phyloP scores from a whole-genome alignment of 2,329 filamentous ascomycete genomes.

The Penicillium sp. region DNA sequence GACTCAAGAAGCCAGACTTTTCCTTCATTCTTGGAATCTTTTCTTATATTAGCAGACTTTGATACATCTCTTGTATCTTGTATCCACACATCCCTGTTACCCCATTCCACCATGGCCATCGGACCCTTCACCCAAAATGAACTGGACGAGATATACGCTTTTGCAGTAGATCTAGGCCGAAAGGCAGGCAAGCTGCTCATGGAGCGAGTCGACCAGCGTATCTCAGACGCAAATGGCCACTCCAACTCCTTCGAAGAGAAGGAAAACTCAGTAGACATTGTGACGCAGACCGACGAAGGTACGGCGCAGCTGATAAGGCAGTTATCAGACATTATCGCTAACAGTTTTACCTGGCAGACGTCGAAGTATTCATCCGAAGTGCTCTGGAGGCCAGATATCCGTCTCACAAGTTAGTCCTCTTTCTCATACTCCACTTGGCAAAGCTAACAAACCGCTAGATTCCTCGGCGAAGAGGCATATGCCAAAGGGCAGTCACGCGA shows the following conservation, averaged over 20 bases:
- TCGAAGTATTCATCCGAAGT: constrained; percentile 66
- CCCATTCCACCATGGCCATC: constrained; percentile 15
- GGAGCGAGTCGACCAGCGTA: constrained; percentile 59
- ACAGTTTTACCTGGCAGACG: constrained; percentile 49
- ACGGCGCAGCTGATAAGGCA: constrained; percentile 8
- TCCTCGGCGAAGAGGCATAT: constrained; percentile 75
- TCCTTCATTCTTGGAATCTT: background rate
- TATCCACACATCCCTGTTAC: background rate
- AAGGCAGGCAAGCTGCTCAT: constrained; percentile 67
- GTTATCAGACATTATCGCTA: background rate
- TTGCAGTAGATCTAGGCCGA: constrained; percentile 68
- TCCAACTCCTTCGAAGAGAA: constrained; percentile 56
- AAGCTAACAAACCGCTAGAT: constrained; percentile 45
- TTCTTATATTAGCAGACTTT: background rate
- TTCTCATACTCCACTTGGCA: background rate
- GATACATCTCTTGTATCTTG: background rate
- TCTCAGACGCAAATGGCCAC: constrained; percentile 37
- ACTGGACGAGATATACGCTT: constrained; percentile 64
- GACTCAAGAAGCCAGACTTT: background rate
- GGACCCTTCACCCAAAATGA: constrained; percentile 39
- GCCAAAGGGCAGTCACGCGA: constrained; percentile 64
- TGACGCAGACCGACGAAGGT: constrained; percentile 74
- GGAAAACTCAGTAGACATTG: constrained; percentile 72
- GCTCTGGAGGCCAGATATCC: constrained; percentile 62
- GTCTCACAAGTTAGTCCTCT: constrained; percentile 56